Percentiles rank a stretch among this genome's conserved stretches.
Conservation (phyloP, 805 yeast species). For the Vanderwaltozyma tropicalis region DNA sequence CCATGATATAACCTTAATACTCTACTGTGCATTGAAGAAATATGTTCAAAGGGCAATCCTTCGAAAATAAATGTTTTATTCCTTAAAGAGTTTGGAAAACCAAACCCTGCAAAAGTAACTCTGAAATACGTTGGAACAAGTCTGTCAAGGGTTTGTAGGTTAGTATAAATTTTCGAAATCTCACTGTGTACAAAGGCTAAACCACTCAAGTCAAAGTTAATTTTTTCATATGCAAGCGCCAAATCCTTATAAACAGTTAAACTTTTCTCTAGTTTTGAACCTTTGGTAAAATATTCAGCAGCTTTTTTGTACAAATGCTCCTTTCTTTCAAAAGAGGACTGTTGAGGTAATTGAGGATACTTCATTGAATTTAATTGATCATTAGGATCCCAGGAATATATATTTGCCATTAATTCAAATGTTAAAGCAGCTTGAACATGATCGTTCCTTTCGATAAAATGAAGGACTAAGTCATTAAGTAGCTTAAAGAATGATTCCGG, state of each 20-base stretch:
- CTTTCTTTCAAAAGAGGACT: slow-evolving; percentile 70
- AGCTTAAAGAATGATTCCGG: slow-evolving; percentile 77
- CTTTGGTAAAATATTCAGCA: slow-evolving; percentile 58
- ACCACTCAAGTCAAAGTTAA: slow-evolving; percentile 67
- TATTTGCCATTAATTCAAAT: slow-evolving; percentile 64
- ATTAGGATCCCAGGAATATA: slow-evolving; percentile 64
- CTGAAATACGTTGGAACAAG: slow-evolving; percentile 68
- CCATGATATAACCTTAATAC: slow-evolving; percentile 71
- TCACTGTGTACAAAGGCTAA: slow-evolving; percentile 60
- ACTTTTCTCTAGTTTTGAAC: slow-evolving; percentile 70
- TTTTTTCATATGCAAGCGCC: slow-evolving; percentile 59
- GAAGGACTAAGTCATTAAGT: slow-evolving; percentile 62
- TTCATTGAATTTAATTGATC: slow-evolving; percentile 43
- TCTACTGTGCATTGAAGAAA: slow-evolving; percentile 71
- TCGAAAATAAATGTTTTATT: slow-evolving; percentile 74
- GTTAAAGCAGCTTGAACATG: slow-evolving; percentile 76
- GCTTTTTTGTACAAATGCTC: slow-evolving; percentile 60
- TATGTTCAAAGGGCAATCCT: slow-evolving; percentile 80
- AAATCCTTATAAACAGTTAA: slow-evolving; percentile 68
- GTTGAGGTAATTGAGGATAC: slow-evolving; percentile 69
- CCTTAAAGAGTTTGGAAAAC: slow-evolving; percentile 70
- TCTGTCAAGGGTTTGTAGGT: slow-evolving; percentile 59
- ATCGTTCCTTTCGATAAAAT: slow-evolving; percentile 48
- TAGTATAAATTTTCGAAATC: slow-evolving; percentile 56
- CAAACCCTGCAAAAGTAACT: slow-evolving; percentile 71